phyloP scores from a whole-genome alignment of 306 rosid genomes.

The Hippophae tibetana region DNA sequence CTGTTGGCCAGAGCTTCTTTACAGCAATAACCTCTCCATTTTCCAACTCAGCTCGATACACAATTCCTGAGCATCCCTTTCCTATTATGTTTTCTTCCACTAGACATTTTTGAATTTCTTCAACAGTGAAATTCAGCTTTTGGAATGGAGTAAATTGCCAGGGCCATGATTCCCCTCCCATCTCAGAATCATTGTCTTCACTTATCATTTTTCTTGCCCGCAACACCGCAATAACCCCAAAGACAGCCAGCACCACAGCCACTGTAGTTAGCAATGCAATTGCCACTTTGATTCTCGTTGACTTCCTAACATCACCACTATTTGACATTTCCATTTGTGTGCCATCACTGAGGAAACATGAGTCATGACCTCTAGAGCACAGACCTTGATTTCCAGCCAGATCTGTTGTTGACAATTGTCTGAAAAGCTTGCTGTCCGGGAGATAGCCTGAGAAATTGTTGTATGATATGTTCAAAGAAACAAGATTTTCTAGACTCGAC shows the following conservation, averaged over 20 bases:
- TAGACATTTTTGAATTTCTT: conserved; percentile 55
- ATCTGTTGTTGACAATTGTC: conserved; percentile 46
- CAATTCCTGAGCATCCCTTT: conserved; percentile 78
- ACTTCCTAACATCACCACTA: conserved; percentile 23
- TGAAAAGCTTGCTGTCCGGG: conserved; percentile 67
- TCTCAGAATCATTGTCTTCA: conserved; percentile 58
- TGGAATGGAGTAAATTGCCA: conserved; percentile 87
- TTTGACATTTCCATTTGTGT: conserved; percentile 20
- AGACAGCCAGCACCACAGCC: conserved; percentile 43
- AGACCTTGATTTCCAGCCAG: conserved; percentile 61
- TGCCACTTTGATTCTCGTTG: conserved; percentile 41
- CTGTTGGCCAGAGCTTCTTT: conserved; percentile 80
- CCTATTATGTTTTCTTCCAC: conserved; percentile 74
- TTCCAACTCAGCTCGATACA: conserved; percentile 59
- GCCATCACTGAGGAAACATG: conserved; percentile 47
- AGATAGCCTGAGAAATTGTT: conserved; percentile 70
- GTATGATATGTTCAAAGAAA: conserved; percentile 69
- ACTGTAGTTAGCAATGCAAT: conserved; percentile 50
- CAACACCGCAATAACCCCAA: conserved; percentile 40
- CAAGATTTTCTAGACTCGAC: conserved; percentile 60
- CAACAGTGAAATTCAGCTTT: conserved; percentile 68
- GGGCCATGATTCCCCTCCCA: conserved; percentile 60
- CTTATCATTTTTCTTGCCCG: conserved; percentile 41
- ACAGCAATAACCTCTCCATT: conserved; percentile 72
- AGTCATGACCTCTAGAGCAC: conserved; percentile 49